These are phyloP conservation scores for Fistulinella prunicolor DNA, from an alignment of 768 basidiomycete species.

Conservation along the genomic window DNA sequence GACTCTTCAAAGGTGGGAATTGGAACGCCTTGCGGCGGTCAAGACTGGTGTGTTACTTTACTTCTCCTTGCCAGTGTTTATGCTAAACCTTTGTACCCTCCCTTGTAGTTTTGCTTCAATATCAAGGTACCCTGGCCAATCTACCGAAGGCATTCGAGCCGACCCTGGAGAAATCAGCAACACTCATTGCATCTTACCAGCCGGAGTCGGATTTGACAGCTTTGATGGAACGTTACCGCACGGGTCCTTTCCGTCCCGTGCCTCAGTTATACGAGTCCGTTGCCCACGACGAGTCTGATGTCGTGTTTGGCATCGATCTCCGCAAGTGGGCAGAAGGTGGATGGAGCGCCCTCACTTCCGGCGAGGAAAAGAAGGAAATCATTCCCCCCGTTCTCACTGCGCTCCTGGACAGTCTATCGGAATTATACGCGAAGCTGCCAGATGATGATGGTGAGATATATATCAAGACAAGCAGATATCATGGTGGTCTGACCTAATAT, in stretches of 20 bases:
- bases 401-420: conserved; percentile 59
- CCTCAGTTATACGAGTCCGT: conserved; percentile 87
- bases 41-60: conserved; percentile 62
- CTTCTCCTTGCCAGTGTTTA: background rate
- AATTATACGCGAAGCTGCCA: conserved; percentile 58
- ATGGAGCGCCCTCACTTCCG: conserved; percentile 56
- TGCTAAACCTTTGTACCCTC: background rate
- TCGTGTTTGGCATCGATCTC: conserved; percentile 89
- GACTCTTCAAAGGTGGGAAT: conserved; percentile 79
- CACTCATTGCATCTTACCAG: conserved; percentile 79
- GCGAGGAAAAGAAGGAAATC: conserved; percentile 56
- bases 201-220: conserved; percentile 85
- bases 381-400: conserved; percentile 74
- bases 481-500: background rate
- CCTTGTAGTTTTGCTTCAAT: conserved; percentile 71
- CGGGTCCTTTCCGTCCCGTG: conserved; percentile 86
- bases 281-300: conserved; percentile 78
- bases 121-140: conserved; percentile 75
- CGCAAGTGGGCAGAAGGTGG: conserved; percentile 88
- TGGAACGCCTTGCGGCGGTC: conserved; percentile 76
- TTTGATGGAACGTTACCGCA: conserved; percentile 89
- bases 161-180: conserved; percentile 65
- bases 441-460: conserved; percentile 61
- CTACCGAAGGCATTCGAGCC: conserved; percentile 66
- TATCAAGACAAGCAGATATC: background rate